Base-by-base conservation (phyloP, 2,329 filamentous ascomycete species). In the Colletotrichum sidae region DNA sequence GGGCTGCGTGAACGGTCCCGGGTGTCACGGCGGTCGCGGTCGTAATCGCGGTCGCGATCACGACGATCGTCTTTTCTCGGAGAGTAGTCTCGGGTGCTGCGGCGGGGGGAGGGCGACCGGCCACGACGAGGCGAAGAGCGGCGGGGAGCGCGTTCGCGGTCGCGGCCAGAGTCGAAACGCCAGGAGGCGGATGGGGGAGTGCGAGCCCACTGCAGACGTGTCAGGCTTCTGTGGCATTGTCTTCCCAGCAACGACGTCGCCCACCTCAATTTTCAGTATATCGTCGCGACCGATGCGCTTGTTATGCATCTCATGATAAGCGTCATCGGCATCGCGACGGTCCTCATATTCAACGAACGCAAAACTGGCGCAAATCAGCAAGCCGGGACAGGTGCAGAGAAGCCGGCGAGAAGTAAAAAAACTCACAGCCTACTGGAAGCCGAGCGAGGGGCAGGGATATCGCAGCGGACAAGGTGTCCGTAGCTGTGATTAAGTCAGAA, bases 281-380 rank as follows among this genome's bases (percentile, higher is more conserved):
- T 99, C 96, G 76, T 99, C 96, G 69, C 95, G 91, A 52, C 94
- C 94, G 72, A 99, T 94, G 71, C 95, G 93, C 88, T 97, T 97
- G 85, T 98, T 98, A 78, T 99, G 96, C 96, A 99, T 99, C 83
- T 99, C 96, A 79, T 99, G 93, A 78, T 99, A 99, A 52, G 96
- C 96, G 83, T 99, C 96, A 79, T 99, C 96, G 69, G 96, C 94
- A 85, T 99, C 96, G 73, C 96, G 94, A 74, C 95, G 93, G 79
- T 94, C 96, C 84, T 99, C 96, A 80, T 99, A 99, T 82, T 99
- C 96, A 70, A 99, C 96, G 79, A 99, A 99, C 42, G 96, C 96
- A 79, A 99, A 99, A 72, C 96, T 90, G 39, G 34, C 8, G 53
- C 38, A 45, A 64, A 25, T 25, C 25, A 25, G 25, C 25, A 25